These are phyloP conservation scores for Pulveroboletus ridleyi DNA, from an alignment of 1,284 basidiomycete genomes.

Conservation along the genomic window DNA sequence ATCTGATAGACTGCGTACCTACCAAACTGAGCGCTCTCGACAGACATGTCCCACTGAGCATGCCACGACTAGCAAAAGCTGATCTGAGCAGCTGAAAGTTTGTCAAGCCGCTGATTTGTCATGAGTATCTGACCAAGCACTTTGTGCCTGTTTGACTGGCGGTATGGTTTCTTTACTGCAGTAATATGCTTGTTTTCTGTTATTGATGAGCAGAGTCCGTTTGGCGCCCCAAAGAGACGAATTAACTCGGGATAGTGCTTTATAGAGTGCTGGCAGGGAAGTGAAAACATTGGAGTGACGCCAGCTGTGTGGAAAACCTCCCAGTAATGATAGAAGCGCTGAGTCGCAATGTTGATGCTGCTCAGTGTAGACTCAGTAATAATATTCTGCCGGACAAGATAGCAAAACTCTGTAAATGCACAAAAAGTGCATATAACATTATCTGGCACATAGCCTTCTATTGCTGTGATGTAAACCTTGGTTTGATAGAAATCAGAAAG, in stretches of 20 bases:
- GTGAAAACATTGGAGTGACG: not conserved
- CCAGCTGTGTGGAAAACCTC: not conserved
- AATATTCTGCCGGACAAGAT: too few relatives aligned
- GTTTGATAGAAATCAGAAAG: too few relatives aligned
- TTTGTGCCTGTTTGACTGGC: not conserved
- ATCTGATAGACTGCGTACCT: constrained; percentile 1
- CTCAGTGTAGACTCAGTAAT: too few relatives aligned
- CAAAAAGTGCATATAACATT: too few relatives aligned
- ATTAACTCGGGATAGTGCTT: constrained; percentile 4
- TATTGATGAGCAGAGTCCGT: constrained; percentile 4
- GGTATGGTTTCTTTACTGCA: not conserved
- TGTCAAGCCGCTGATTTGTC: constrained; percentile 1
- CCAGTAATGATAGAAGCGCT: not conserved
- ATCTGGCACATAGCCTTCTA: too few relatives aligned
- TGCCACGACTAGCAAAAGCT: not conserved
- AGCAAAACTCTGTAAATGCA: too few relatives aligned
- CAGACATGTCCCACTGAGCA: constrained; percentile 4
- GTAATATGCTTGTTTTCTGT: not conserved
- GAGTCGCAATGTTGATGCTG: too few relatives aligned
- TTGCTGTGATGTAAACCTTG: too few relatives aligned
- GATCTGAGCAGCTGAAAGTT: not conserved
- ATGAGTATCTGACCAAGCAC: not conserved
- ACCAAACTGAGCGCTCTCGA: not conserved
- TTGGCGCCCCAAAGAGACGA: constrained; percentile 1
- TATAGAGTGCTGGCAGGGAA: constrained; percentile 6